A percentile compares a stretch with the other conserved stretches of the same genome.
These are phyloP conservation scores for Suhomyces terraborum DNA, from an alignment of 1,139 yeast genomes.

Conservation along the genomic window DNA sequence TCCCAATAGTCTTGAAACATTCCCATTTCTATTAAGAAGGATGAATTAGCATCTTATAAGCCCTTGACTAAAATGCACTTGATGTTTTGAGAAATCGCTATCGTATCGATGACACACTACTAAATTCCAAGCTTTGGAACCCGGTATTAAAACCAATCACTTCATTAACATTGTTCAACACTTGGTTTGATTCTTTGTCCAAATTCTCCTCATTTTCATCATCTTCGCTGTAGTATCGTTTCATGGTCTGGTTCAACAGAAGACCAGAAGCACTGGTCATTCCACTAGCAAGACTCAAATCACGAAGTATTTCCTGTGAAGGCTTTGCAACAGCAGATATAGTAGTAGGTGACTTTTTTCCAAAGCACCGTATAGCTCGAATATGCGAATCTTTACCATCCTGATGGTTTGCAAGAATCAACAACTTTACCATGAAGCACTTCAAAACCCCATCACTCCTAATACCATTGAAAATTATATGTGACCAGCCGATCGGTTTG, in stretches of 20 bases:
- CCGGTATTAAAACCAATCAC: slow-evolving; percentile 48
- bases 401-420: slow-evolving; percentile 83
- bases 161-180: slow-evolving; percentile 40
- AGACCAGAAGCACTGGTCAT: slow-evolving; percentile 28
- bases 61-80: neutral
- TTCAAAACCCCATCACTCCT: slow-evolving; percentile 63
- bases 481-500: slow-evolving; percentile 88
- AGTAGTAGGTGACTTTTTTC: slow-evolving; percentile 30
- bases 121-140: slow-evolving; percentile 42
- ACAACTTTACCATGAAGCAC: slow-evolving; percentile 69
- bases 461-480: slow-evolving; percentile 64
- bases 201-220: slow-evolving; percentile 15
- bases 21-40: too few species aligned
- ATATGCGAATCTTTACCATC: slow-evolving; percentile 96
- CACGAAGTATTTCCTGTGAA: slow-evolving; percentile 27
- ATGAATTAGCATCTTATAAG: too few species aligned
- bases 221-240: slow-evolving; percentile 15
- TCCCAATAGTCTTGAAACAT: too few species aligned
- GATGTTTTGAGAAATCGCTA: slow-evolving; percentile 12
- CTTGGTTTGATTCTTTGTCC: slow-evolving; percentile 28
- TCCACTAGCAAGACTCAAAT: slow-evolving; percentile 30
- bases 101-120: slow-evolving; percentile 44
- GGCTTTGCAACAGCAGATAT: slow-evolving; percentile 3
- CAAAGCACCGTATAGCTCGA: slow-evolving; percentile 65
- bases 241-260: slow-evolving; percentile 28